Conservation (phyloP, 1,139 yeast species). For the Taphrina sp. region DNA sequence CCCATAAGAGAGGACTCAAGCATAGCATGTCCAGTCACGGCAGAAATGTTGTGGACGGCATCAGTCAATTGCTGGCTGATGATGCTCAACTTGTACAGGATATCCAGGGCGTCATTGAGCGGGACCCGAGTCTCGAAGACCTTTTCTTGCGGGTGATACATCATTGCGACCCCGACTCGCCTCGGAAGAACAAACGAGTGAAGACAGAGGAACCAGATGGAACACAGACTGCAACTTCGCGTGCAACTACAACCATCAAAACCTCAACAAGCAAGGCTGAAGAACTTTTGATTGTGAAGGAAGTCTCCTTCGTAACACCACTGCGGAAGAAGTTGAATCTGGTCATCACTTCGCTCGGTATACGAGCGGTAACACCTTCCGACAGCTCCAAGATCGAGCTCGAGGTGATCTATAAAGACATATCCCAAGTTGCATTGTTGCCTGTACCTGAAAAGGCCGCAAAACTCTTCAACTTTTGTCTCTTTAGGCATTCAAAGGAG, state of each 20-base stretch:
- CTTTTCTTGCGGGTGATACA: too few relatives aligned
- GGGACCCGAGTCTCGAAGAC: background rate
- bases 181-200: background rate
- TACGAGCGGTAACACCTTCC: conserved; percentile 35
- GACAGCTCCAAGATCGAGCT: conserved; percentile 26
- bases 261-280: conserved; percentile 4
- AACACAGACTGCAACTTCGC: background rate
- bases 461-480: conserved; percentile 44
- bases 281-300: conserved; percentile 28
- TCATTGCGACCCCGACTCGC: too few relatives aligned
- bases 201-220: background rate
- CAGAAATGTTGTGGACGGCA: too few relatives aligned
- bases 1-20: too few relatives aligned
- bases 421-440: conserved; percentile 38
- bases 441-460: conserved; percentile 47
- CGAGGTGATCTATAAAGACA: conserved; percentile 33
- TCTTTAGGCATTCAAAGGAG: conserved; percentile 36
- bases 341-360: conserved; percentile 36
- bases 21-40: too few relatives aligned
- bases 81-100: background rate
- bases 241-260: background rate
- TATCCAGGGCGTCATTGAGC: background rate
- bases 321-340: conserved; percentile 42
- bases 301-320: conserved; percentile 41
- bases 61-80: too few relatives aligned